Evolutionary conservation across 1,139 yeast genomes (phyloP), one percentile per base, ranked within the genome.

Genomic region (Kluyveromyces sp.): DNA sequence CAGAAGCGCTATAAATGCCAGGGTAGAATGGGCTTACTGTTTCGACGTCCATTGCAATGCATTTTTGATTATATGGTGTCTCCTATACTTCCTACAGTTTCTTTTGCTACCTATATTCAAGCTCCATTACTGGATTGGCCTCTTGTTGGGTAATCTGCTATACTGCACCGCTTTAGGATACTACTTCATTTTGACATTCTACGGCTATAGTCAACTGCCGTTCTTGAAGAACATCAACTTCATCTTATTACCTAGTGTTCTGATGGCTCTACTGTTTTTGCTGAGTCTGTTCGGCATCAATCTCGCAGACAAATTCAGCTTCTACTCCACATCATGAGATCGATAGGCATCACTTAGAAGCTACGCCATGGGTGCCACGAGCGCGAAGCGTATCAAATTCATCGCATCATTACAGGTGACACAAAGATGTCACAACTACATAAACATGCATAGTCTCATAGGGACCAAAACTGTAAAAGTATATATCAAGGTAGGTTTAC

Each of bases 1-100:
- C 36, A 56, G 55, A 31, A 54, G 58, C 12, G 57, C 67, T 2
- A 65, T 68, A 43, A 73, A 75, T 36, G 77, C 78, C 44, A 77
- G 78, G 50, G 71, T 88, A 40, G 96, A 87, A 58, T 88, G 96
- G 96, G 89, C 92, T 0, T 88, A 86, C 60, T 87, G 96, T 65
- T 88, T 88, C 62, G 96, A 88, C 59, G 81, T 88, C 20, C 96
- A 88, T 63, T 87, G 96, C 66, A 88, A 88, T 63, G 77, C 95
- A 30, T 88, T 86, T 56, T 68, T 88, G 53, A 70, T 84, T 22
- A 80, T 88, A 44, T 87, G 95, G 94, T 72, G 86, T 46, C 66
- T 77, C 44, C 70, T 88, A 35, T 88, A 88, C 60, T 74, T 86
- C 52, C 55, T 85, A 26, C 96, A 87, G 61, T 86, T 86, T 55